Percentiles rank a stretch among this genome's conserved stretches.
These are phyloP conservation scores for Phytophthora nicotianae DNA, from an alignment of 352 stramenopile genomes.

Conservation along the genomic window DNA sequence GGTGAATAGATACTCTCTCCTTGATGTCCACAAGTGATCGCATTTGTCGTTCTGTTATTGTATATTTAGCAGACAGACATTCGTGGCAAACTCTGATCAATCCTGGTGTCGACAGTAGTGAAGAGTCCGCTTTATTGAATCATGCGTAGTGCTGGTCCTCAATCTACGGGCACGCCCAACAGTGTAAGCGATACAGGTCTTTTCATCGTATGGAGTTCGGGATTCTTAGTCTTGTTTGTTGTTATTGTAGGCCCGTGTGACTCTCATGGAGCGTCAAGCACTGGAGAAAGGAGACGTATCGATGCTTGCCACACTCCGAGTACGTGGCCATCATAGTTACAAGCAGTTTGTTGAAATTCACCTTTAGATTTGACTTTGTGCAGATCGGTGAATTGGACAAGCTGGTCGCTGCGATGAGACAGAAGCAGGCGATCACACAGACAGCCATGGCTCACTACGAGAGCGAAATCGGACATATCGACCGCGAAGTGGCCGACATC, in stretches of 20 bases:
- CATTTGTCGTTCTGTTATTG: slow-evolving; percentile 7
- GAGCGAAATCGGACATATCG: slow-evolving; percentile 63
- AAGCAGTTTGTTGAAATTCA: too few species aligned
- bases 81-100: not conserved
- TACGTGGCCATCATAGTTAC: slow-evolving; percentile 28
- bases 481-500: slow-evolving; percentile 65
- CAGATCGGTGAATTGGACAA: slow-evolving; percentile 81
- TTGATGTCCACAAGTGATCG: slow-evolving; percentile 4
- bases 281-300: slow-evolving; percentile 73
- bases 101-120: not conserved
- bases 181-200: slow-evolving; percentile 30
- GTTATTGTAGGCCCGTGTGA: slow-evolving; percentile 45
- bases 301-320: slow-evolving; percentile 74
- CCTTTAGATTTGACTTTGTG: not conserved
- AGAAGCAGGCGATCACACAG: slow-evolving; percentile 65
- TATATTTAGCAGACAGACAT: slow-evolving; percentile 42
- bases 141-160: slow-evolving; percentile 71
- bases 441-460: slow-evolving; percentile 56
- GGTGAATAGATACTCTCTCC: slow-evolving; percentile 43
- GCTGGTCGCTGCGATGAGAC: slow-evolving; percentile 68
- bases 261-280: slow-evolving; percentile 74
- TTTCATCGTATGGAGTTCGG: not conserved
- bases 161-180: slow-evolving; percentile 25
- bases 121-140: slow-evolving; percentile 26
- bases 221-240: slow-evolving; percentile 5